Evolutionary conservation across 2,329 filamentous ascomycete species (phyloP), one percentile per base, ranked within the genome.

Genomic region (Cryphonectria parasitica): DNA sequence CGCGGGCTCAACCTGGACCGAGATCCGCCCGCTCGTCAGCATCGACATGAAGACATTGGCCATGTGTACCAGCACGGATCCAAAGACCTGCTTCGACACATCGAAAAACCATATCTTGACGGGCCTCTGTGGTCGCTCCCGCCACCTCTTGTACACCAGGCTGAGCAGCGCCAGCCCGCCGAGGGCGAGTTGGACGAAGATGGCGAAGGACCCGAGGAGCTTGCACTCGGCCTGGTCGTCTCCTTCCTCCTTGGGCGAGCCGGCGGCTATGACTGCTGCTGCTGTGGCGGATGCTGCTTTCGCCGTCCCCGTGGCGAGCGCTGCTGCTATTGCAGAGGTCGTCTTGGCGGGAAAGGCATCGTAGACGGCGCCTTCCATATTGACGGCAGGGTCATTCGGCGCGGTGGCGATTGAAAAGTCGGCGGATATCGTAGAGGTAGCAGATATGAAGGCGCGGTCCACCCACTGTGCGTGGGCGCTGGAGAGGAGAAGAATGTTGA

Each of bases 91-190:
- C 84, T 99, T 99, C 43, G 94, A 97, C 34, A 91, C 96, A 79
- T 99, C 96, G 80, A 98, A 99, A 80, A 93, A 95, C 95, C 96
- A 99, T 74, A 99, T 94, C 86, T 97, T 97, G 77, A 98, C 78
- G 0, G 95, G 95, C 69, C 96, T 88, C 79, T 98, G 95, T 1
- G 96, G 95, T 70, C 93, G 88, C 82, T 99, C 96, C 74, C 93
- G 89, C 90, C 92, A 97, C 75, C 96, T 88, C 84, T 99, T 99
- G 84, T 90, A 97, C 10, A 98, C 95, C 64, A 99, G 87, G 0
- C 94, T 93, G 68, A 95, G 84, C 67, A 98, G 83, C 11, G 96
- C 96, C 69, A 98, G 84, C 25, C 87, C 89, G 25, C 96, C 96
- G 25, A 99, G 88, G 1, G 94, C 93, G 60, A 89, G 91, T 83